These are phyloP conservation scores for Candida hungchunana DNA, from an alignment of 805 yeast genomes.

Conservation along the genomic window DNA sequence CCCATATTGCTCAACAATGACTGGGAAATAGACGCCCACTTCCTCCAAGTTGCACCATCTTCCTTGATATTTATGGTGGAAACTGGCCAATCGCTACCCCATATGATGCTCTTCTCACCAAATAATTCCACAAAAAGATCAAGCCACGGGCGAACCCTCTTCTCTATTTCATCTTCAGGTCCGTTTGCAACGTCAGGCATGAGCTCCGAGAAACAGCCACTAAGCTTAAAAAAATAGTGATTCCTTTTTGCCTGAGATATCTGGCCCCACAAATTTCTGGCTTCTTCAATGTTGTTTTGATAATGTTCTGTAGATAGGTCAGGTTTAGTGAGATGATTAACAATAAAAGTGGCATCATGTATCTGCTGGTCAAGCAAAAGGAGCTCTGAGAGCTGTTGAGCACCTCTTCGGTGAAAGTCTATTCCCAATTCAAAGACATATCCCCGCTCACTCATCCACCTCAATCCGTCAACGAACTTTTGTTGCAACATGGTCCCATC, in stretches of 20 bases:
- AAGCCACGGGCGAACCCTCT: conserved; percentile 31
- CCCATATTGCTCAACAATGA: conserved; percentile 18
- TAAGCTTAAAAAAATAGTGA: conserved; percentile 33
- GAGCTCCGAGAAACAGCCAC: conserved; percentile 40
- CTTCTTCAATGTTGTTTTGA: conserved; percentile 6
- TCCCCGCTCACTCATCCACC: conserved; percentile 30
- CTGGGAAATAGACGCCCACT: conserved; percentile 27
- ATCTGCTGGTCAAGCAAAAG: conserved; percentile 26
- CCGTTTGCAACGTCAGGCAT: conserved; percentile 18
- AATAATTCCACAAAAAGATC: conserved; percentile 26
- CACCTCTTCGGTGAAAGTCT: conserved; percentile 35
- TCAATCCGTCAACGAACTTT: conserved; percentile 30
- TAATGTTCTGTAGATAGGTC: conserved; percentile 19
- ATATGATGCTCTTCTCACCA: conserved; percentile 32
- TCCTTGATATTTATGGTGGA: conserved; percentile 25
- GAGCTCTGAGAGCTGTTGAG: conserved; percentile 39
- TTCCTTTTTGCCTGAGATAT: conserved; percentile 17
- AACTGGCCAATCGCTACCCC: conserved; percentile 47
- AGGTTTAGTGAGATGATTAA: conserved; percentile 43
- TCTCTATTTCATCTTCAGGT: conserved; percentile 15
- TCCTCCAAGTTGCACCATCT: conserved; percentile 13
- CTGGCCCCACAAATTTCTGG: conserved; percentile 25
- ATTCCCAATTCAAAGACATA: conserved; percentile 41
- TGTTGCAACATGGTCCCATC: conserved; percentile 29
- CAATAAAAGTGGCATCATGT: conserved; percentile 29